A percentile compares a stretch with the other conserved stretches of the same genome.
Conservation (phyloP, 1,284 basidiomycete genomes). For the Tilletia indica region DNA sequence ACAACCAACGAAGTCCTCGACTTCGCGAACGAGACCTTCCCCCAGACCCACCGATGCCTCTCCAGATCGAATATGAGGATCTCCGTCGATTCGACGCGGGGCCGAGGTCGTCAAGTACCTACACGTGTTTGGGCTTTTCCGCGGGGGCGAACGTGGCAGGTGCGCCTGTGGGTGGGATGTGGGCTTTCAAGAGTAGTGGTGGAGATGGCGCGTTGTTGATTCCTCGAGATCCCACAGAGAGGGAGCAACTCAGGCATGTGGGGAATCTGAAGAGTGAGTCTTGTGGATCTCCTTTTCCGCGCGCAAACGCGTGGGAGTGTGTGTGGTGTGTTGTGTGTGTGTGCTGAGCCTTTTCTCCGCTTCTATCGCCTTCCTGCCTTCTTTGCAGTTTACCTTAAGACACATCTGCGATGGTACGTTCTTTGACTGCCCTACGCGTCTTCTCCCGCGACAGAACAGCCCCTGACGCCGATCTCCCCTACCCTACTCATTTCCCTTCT, state of each 20-base stretch:
- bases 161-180: constrained; percentile 31
- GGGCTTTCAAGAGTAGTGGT: constrained; percentile 39
- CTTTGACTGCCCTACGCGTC: neutral
- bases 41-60: constrained; percentile 38
- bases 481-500: neutral
- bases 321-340: neutral
- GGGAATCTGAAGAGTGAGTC: constrained; percentile 38
- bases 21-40: constrained; percentile 9
- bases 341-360: neutral
- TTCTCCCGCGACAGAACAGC: neutral
- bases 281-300: neutral
- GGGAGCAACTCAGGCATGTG: constrained; percentile 35
- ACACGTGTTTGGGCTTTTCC: constrained; percentile 32
- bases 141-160: constrained; percentile 29
- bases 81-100: constrained; percentile 41
- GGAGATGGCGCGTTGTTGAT: constrained; percentile 44
- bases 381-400: neutral
- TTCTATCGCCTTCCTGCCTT: neutral
- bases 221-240: constrained; percentile 40
- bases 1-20: neutral
- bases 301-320: neutral
- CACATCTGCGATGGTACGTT: constrained; percentile 6
- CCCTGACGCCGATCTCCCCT: no score
- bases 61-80: constrained; percentile 33
- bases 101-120: constrained; percentile 38